Evolutionary conservation across 1,284 basidiomycete species (phyloP), one percentile per base, ranked within the genome.

Genomic region (Serendipita sp.): DNA sequence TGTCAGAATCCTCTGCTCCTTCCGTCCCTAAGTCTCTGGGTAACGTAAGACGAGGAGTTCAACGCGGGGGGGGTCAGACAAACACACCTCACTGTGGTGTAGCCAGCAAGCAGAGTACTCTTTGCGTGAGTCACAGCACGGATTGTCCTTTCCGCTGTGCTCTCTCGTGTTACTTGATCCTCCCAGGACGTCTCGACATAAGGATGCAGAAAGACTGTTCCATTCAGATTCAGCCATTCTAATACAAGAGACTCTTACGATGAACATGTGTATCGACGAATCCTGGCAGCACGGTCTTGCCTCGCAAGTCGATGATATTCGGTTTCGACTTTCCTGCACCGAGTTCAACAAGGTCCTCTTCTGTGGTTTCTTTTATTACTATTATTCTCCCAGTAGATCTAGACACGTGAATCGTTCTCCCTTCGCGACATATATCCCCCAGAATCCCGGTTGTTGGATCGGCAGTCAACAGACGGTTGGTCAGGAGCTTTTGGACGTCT

Each of bases 211-310:
- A 86, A 84, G 47, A 85, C 82, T 84, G 66, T 12, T 49, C 50
- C 62, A 50, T 60, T 34, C 45, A 30, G 34, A 38, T 30, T 10
- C 61, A 60, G 13, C 34, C 29, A 38, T 6, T 5, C 47, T 10
- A 29, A 13, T 3, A 49, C 15, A 17, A 55, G 12, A 49, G 41
- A 60, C 12, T 74, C 82, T 71, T 68, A 83, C 83, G 71, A 69
- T 84, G 84, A 17, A 86, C 83, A 71, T 86, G 83, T 1, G 74
- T 74, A 67, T 86, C 84, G n/a, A 85, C 82, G 60, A 85, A 79
- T 0, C 84, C 83, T 17, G 84, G 82, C 2, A 84, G 69, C 2
- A 87, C 73, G 1, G 80, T 82, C 65, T 74, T 67, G 17, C 72
- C 68, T n/a, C 79, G 71, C 45, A 84, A 70, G 70, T 85, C 80